These are phyloP conservation scores for Pseudodiploospora longispora DNA, from an alignment of 2,329 filamentous ascomycete species.

Conservation along the genomic window DNA sequence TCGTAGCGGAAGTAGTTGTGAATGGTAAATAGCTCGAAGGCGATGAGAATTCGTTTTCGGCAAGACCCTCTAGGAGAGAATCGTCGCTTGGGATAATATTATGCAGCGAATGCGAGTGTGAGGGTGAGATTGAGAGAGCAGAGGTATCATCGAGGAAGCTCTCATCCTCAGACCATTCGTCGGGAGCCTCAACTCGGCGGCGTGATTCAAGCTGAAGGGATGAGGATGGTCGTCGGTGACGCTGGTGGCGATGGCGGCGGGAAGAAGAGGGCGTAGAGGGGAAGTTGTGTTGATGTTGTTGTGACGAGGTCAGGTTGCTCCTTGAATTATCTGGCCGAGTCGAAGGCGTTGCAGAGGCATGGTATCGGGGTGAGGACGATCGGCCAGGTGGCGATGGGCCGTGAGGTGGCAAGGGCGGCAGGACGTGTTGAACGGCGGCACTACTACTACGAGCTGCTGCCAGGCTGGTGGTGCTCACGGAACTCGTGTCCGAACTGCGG, in stretches of 20 bases:
- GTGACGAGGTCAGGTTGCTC: neutral
- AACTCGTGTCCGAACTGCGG: no score
- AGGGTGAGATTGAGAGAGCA: no score
- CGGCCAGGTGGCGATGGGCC: slow-evolving; percentile 8
- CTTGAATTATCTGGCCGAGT: neutral
- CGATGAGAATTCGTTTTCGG: slow-evolving; percentile 25
- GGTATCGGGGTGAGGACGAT: slow-evolving; percentile 11
- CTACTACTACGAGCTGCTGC: no score
- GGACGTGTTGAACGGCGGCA: neutral
- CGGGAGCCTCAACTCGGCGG: no score
- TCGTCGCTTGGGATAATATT: slow-evolving; percentile 10
- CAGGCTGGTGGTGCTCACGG: no score
- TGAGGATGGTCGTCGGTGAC: neutral
- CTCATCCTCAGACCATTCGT: no score
- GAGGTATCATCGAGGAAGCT: no score
- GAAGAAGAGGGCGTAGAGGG: slow-evolving; percentile 4
- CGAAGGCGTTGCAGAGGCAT: slow-evolving; percentile 1
- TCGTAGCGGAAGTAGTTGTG: slow-evolving; percentile 8
- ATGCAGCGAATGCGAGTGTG: no score
- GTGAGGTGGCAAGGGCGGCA: slow-evolving; percentile 7
- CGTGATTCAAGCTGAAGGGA: no score
- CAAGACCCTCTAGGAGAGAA: slow-evolving; percentile 17
- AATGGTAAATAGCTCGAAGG: slow-evolving; percentile 28
- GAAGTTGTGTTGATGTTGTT: neutral
- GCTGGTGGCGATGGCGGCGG: neutral